phyloP scores from a whole-genome alignment of 306 rosid genomes.

The Corylus heterophylla region DNA sequence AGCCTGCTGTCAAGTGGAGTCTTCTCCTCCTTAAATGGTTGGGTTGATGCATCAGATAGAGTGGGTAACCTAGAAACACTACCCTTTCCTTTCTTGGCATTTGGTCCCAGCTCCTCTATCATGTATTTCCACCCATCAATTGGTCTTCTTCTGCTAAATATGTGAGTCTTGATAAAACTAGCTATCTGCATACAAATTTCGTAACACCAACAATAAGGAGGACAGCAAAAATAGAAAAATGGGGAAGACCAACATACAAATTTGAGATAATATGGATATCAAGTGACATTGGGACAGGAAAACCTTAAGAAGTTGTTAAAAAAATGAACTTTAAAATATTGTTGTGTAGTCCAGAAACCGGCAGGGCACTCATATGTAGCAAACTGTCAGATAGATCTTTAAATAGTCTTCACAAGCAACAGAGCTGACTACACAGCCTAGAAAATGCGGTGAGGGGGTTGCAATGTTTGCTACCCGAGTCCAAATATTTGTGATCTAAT shows the following conservation, averaged over 20 bases:
- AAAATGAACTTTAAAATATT: neutral
- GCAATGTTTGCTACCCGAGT: no score
- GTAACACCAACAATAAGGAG: constrained; percentile 7
- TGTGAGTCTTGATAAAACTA: constrained; percentile 91
- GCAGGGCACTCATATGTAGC: neutral
- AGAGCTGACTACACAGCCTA: neutral
- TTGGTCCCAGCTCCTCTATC: constrained; percentile 97
- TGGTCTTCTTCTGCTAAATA: constrained; percentile 92
- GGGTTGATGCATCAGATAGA: constrained; percentile 87
- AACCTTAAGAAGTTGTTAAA: neutral
- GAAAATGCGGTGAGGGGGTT: neutral
- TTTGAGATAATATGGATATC: neutral
- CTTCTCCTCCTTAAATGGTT: constrained; percentile 83
- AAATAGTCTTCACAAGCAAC: neutral
- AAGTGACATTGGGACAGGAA: neutral
- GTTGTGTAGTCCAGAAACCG: neutral
- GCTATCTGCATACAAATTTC: constrained; percentile 66
- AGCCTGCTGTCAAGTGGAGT: constrained; percentile 35
- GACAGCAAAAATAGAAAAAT: no score
- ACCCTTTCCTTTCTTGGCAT: constrained; percentile 89
- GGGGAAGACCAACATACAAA: neutral
- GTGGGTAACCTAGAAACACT: constrained; percentile 79
- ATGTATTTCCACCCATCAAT: constrained; percentile 97
- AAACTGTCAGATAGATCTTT: neutral
- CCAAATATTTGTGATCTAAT: neutral